Evolutionary conservation across 2,329 filamentous ascomycete genomes (phyloP), one percentile per base, ranked within the genome.

Genomic region (Scedosporium boydii): DNA sequence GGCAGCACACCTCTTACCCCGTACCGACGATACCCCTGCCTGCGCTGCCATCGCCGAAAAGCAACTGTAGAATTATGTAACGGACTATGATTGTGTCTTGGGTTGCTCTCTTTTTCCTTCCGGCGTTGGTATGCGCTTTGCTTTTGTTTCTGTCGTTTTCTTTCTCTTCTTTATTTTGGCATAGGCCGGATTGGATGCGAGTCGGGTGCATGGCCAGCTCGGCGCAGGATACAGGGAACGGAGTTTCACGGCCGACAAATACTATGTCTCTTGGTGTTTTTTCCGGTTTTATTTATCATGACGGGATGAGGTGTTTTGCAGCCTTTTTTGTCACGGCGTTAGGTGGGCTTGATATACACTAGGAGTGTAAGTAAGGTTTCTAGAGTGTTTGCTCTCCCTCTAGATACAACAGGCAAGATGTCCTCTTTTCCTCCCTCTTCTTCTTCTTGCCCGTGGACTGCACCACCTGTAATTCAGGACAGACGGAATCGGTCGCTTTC

Each of bases 51-150:
- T 46, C 58, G 12, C 29, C 70, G 53, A 67, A 71, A 46, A 70
- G 72, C 26, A 79, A 69, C 41, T 85, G 82, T 66, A 66, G 63
- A 55, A 66, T 82, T 55, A 82, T 82, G 80, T 82, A 72, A 70
- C 6, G 61, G 48, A 51, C 44, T 48, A 14, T 55, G n/a, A 23
- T 60, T 58, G 26, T 55, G 21, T 51, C 56, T 62, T 44, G 46
- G 16, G 55, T 21, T 65, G 21, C 9, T 57, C 41, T 62, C 61
- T 56, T 57, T 16, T 53, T 26, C 14, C 12, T 55, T 57, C 48
- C 51, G 18, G 55, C 55, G 55, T 34, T n/a, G 12, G 55, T 23
- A 18, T 38, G 26, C 53, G 53, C 29, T n/a, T n/a, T 27, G 6
- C 21, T 14, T 29, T 23, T 26, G 23, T 56, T 6, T 56, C 4